A percentile compares a stretch with the other conserved stretches of the same genome.
Conservation (phyloP, 2,329 filamentous ascomycete genomes). For the Myriosclerotinia curreyana region DNA sequence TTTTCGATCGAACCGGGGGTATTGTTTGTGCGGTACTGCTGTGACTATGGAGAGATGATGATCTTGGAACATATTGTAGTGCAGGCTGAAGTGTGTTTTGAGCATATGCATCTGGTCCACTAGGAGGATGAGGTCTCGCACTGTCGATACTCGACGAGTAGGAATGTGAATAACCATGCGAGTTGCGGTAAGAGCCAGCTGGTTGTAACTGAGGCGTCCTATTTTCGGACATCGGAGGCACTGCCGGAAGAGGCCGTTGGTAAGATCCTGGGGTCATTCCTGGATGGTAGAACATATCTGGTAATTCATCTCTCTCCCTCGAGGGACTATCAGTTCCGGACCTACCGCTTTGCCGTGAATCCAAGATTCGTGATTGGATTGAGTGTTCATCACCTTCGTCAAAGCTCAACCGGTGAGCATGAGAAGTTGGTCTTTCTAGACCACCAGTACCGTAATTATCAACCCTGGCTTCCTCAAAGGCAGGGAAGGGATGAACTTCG, state of each 20-base stretch:
- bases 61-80: constrained; percentile 57
- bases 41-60: constrained; percentile 79
- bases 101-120: constrained; percentile 37
- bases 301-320: constrained; percentile 71
- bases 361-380: constrained; percentile 54
- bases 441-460: constrained; percentile 92
- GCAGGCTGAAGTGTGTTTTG: constrained; percentile 46
- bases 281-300: constrained; percentile 92
- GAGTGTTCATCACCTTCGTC: constrained; percentile 86
- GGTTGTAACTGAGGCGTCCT: constrained; percentile 48
- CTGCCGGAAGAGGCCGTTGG: constrained; percentile 62
- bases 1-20: constrained; percentile 86
- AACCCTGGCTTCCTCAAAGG: constrained; percentile 51
- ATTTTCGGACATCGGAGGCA: constrained; percentile 51
- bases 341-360: constrained; percentile 42
- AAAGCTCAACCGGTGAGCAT: constrained; percentile 78
- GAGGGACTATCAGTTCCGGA: constrained; percentile 61
- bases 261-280: constrained; percentile 62
- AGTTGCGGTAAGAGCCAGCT: constrained; percentile 56
- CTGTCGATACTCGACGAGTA: constrained; percentile 49
- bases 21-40: constrained; percentile 75
- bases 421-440: constrained; percentile 67
- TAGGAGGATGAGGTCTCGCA: constrained; percentile 31
- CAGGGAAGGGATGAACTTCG: constrained; percentile 55
- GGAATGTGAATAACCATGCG: constrained; percentile 48